Percentiles rank a stretch among this genome's conserved stretches.
Conservation (phyloP, 345 rosid species). For the Cochlearia excelsa region DNA sequence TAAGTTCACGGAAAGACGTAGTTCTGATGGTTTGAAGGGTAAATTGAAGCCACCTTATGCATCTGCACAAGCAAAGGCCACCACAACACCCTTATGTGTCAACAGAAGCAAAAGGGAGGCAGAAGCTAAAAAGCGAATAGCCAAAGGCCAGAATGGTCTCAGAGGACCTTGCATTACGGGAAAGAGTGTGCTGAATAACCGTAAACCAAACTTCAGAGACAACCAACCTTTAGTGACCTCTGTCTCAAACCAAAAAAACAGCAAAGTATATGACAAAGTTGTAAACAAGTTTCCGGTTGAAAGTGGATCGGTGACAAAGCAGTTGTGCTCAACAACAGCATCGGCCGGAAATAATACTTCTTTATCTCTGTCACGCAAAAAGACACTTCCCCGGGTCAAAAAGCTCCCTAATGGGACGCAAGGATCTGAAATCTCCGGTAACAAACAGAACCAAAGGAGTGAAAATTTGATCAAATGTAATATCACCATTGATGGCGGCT, state of each 20-base stretch:
- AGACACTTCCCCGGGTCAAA: slow-evolving; percentile 46
- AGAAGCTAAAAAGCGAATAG: slow-evolving; percentile 40
- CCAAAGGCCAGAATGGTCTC: slow-evolving; percentile 41
- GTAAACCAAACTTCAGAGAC: slow-evolving; percentile 71
- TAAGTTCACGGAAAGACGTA: slow-evolving; percentile 47
- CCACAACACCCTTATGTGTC: slow-evolving; percentile 32
- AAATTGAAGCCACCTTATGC: slow-evolving; percentile 73
- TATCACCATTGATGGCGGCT: slow-evolving; percentile 30
- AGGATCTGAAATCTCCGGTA: slow-evolving; percentile 36
- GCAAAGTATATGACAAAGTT: slow-evolving; percentile 43
- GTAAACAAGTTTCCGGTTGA: slow-evolving; percentile 44
- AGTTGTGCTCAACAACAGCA: slow-evolving; percentile 26
- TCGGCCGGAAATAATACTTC: slow-evolving; percentile 38
- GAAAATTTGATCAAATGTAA: slow-evolving; percentile 50
- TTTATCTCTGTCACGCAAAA: slow-evolving; percentile 36
- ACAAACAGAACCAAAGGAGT: slow-evolving; percentile 38
- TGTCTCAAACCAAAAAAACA: slow-evolving; percentile 38
- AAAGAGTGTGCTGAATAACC: slow-evolving; percentile 68
- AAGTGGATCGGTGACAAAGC: slow-evolving; percentile 42
- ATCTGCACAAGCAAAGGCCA: slow-evolving; percentile 69
- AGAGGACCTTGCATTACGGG: slow-evolving; percentile 48
- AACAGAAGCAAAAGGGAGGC: slow-evolving; percentile 37
- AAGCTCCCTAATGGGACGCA: slow-evolving; percentile 39
- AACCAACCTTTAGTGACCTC: slow-evolving; percentile 45
- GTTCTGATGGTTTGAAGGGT: slow-evolving; percentile 46